These are phyloP conservation scores for Termitomyces titanicus DNA, from an alignment of 768 basidiomycete genomes.

Conservation along the genomic window DNA sequence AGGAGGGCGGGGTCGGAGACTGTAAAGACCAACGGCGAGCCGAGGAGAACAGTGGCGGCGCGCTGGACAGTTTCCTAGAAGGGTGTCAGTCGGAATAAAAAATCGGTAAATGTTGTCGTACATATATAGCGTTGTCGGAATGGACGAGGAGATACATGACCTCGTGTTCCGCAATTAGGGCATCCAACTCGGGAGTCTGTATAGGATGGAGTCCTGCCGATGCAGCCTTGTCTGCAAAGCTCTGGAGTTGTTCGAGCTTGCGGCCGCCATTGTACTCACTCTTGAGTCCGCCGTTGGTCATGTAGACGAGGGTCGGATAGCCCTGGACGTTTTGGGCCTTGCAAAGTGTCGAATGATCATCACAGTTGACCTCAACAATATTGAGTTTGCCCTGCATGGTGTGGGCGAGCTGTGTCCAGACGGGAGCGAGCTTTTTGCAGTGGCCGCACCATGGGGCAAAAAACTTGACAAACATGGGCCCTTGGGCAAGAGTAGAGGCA, in stretches of 20 bases:
- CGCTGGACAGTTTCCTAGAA: constrained; percentile 32
- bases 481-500: constrained; percentile 30
- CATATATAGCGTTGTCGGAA: constrained; percentile 38
- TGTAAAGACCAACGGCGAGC: constrained; percentile 42
- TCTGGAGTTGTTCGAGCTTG: constrained; percentile 64
- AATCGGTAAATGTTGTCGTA: constrained; percentile 16
- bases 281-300: constrained; percentile 47
- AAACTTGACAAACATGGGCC: constrained; percentile 59
- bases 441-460: constrained; percentile 98
- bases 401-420: constrained; percentile 72
- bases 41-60: constrained; percentile 40
- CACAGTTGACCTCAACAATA: constrained; percentile 89
- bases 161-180: constrained; percentile 28
- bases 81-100: background rate
- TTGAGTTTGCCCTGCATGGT: constrained; percentile 68
- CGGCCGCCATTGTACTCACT: constrained; percentile 77
- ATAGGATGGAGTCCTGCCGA: constrained; percentile 44
- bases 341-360: constrained; percentile 68
- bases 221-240: constrained; percentile 74
- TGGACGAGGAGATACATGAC: constrained; percentile 54
- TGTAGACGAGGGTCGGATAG: constrained; percentile 83
- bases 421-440: constrained; percentile 90
- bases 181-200: constrained; percentile 39
- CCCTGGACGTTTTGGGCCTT: constrained; percentile 62
- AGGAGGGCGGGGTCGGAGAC: constrained; percentile 35